Evolutionary conservation across 2,329 filamentous ascomycete species (phyloP).

Genomic region (Cercospora sesami): DNA sequence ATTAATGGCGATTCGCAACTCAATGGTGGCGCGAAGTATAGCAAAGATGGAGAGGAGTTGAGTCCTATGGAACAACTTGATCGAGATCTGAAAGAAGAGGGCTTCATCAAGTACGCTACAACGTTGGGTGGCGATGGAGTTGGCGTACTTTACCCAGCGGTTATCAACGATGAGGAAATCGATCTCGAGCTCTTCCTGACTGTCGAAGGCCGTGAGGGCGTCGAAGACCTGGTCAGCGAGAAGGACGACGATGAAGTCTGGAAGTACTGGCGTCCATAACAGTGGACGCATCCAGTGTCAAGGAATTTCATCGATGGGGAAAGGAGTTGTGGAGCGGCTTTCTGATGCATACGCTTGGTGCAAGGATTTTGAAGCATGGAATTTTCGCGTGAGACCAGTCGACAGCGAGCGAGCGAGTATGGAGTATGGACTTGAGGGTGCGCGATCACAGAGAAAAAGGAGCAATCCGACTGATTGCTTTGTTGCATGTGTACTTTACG

Average conservation of each 20-base stretch:
- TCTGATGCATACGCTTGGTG: not conserved
- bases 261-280: constrained; percentile 41
- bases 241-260: constrained; percentile 36
- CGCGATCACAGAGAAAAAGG: too few relatives aligned
- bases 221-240: constrained; percentile 78
- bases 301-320: not conserved
- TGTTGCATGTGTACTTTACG: not conserved
- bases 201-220: constrained; percentile 78
- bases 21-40: constrained; percentile 21
- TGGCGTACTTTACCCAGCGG: constrained; percentile 89
- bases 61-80: constrained; percentile 60
- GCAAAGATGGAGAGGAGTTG: not conserved
- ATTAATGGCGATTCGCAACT: constrained; percentile 2
- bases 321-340: not conserved
- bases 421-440: not conserved
- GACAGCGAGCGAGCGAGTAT: not conserved
- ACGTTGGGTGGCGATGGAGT: constrained; percentile 92
- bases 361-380: not conserved
- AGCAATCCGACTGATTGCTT: not conserved
- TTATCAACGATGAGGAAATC: constrained; percentile 91
- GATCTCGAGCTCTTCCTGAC: constrained; percentile 84
- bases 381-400: not conserved
- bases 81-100: constrained; percentile 56
- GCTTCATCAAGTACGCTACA: constrained; percentile 82
- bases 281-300: not conserved